These are phyloP conservation scores for Boletellus sp. DNA, from an alignment of 768 basidiomycete genomes.

Conservation along the genomic window DNA sequence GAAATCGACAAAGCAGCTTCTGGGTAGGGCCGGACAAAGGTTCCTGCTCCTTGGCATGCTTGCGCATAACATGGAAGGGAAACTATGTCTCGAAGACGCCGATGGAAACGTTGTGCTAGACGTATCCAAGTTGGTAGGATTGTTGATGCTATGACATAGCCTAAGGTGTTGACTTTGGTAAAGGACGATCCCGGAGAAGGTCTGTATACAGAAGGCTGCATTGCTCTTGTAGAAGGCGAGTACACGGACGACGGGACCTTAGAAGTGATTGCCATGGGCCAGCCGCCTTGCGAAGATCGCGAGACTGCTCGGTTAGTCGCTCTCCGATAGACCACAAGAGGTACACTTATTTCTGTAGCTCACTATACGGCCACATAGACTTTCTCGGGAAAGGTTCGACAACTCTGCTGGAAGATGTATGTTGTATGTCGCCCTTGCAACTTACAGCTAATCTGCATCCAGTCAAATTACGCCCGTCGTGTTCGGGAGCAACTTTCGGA, in stretches of 20 bases:
- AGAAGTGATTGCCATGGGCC: conserved; percentile 90
- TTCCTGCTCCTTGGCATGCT: conserved; percentile 96
- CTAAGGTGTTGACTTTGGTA: conserved; percentile 14
- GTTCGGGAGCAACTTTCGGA: conserved; percentile 69
- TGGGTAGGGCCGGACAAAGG: conserved; percentile 84
- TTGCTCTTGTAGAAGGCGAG: conserved; percentile 93
- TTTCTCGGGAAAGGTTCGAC: conserved; percentile 94
- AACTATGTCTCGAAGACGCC: conserved; percentile 86
- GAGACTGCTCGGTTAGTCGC: conserved; percentile 68
- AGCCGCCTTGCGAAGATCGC: conserved; percentile 93
- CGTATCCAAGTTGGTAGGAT: conserved; percentile 72
- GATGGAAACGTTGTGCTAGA: conserved; percentile 90
- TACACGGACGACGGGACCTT: conserved; percentile 91
- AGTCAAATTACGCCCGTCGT: conserved; percentile 62
- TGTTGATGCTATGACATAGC: neutral
- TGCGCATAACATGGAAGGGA: conserved; percentile 83
- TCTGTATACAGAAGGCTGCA: conserved; percentile 92
- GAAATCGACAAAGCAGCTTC: conserved; percentile 91
- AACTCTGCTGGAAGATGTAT: conserved; percentile 85
- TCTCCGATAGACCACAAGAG: neutral
- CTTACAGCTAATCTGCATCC: conserved; percentile 4
- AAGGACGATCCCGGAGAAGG: conserved; percentile 92
- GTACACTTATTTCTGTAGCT: conserved; percentile 43
- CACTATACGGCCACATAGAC: conserved; percentile 94
- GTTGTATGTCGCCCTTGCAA: conserved; percentile 20